Evolutionary conservation across 1,139 yeast species (phyloP), one percentile per base, ranked within the genome.

Genomic region (Scheffersomyces cryptocercus): DNA sequence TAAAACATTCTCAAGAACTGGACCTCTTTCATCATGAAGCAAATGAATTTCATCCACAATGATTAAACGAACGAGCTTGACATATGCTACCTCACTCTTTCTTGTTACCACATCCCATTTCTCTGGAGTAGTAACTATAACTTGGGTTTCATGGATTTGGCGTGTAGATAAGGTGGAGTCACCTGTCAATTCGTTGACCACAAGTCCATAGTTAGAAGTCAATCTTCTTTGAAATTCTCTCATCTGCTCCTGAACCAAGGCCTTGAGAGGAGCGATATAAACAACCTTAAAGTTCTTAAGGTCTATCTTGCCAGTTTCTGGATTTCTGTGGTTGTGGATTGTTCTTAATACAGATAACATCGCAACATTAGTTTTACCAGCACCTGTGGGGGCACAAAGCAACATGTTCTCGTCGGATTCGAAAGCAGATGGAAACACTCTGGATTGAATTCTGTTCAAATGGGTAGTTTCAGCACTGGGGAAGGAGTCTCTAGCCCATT

Each of bases 321-420:
- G 59, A 41, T 74, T 65, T 52, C 85, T 70, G 58, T 68, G 79
- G 40, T 85, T 78, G 0, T 79, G 71, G 26, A 90, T 64, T 0
- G 88, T 71, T 42, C 85, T 73, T 16, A 91, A 68, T 5, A 88
- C 77, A 0, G 97, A 72, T 44, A 93, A 67, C 81, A 93, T 77
- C 0, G 99, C 99, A 29, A 91, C 96, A 62, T 93, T 93, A 11
- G 99, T 93, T 62, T 93, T 93, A 69, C 99, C 99, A 3, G 97
- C 97, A 67, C 99, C 99, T 0, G 99, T 93, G 3, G 99, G 99
- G 0, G 99, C 98, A 76, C 98, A 91, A 53, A 93, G 70, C 15
- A 93, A 69, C 39, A 93, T 61, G 54, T 91, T 93, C 13, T 78
- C 78, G 56, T 88, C 95, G 1, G 79, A 66, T 8, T 76, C 63